A percentile compares a stretch with the other conserved stretches of the same genome.
These are phyloP conservation scores for Tagetes erecta DNA, from an alignment of 129 eudicot genomes.

Conservation along the genomic window DNA sequence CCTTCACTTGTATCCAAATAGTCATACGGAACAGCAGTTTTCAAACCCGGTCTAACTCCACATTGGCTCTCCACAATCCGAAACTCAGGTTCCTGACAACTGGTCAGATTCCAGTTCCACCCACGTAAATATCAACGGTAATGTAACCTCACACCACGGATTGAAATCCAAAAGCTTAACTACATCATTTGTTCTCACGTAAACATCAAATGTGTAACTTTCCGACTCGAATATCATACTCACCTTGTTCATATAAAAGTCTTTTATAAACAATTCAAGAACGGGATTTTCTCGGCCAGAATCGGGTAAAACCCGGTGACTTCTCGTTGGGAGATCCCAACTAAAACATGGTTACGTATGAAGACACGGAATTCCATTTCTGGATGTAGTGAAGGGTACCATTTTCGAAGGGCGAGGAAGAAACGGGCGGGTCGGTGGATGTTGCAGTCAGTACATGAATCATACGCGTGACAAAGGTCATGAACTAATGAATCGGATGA, in stretches of 20 bases:
- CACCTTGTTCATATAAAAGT: conserved; percentile 45
- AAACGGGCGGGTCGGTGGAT: conserved; percentile 54
- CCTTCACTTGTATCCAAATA: conserved; percentile 61
- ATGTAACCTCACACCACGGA: conserved; percentile 67
- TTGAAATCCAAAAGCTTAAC: conserved; percentile 79
- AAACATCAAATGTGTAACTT: conserved; percentile 77
- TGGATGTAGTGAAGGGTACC: conserved; percentile 75
- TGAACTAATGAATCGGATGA: conserved; percentile 84
- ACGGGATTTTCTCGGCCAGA: conserved; percentile 48
- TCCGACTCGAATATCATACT: conserved; percentile 50
- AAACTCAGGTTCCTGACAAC: conserved; percentile 17
- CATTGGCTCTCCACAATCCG: too few relatives aligned
- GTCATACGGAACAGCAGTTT: too few relatives aligned
- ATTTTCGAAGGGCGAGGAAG: conserved; percentile 77
- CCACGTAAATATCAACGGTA: conserved; percentile 72
- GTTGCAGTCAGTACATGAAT: conserved; percentile 58
- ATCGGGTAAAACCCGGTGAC: conserved; percentile 82
- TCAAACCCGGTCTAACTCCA: conserved; percentile 2
- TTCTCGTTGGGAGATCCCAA: conserved; percentile 91
- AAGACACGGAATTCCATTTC: conserved; percentile 98
- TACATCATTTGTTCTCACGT: conserved; percentile 50
- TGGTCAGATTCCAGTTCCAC: conserved; percentile 51
- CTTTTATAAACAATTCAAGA: conserved; percentile 34
- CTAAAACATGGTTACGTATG: conserved; percentile 37
- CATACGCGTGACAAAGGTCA: conserved; percentile 82